Percentiles rank a stretch among this genome's conserved stretches.
These are phyloP conservation scores for Colletotrichum noveboracense DNA, from an alignment of 2,329 filamentous ascomycete genomes.

Conservation along the genomic window DNA sequence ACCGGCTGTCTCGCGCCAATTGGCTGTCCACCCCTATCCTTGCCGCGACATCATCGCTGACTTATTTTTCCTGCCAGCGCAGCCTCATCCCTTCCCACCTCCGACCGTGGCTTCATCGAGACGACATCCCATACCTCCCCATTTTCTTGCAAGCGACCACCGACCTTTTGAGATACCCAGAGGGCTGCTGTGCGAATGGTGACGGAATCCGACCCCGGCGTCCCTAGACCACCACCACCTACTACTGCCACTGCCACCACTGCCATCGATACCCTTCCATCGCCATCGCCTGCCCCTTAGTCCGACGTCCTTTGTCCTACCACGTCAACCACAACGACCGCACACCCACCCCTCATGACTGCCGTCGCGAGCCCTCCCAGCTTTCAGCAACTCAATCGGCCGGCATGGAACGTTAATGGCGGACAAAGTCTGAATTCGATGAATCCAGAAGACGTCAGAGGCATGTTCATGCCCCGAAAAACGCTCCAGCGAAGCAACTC, in stretches of 20 bases:
- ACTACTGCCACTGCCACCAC: background rate
- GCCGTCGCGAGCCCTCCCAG: constrained; percentile 70
- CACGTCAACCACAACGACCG: constrained; percentile 22
- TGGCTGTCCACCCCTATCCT: constrained; percentile 23
- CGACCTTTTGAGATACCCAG: background rate
- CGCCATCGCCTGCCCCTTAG: constrained; percentile 21
- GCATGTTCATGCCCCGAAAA: constrained; percentile 91
- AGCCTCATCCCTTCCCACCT: constrained; percentile 8
- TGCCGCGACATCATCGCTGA: constrained; percentile 22
- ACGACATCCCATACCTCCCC: background rate
- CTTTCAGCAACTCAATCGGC: constrained; percentile 67
- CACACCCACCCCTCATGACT: constrained; percentile 62
- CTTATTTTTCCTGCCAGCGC: constrained; percentile 21
- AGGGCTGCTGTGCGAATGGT: constrained; percentile 16
- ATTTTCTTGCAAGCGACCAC: background rate
- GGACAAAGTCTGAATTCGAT: constrained; percentile 64
- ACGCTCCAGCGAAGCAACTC: constrained; percentile 87
- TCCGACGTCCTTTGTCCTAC: constrained; percentile 2
- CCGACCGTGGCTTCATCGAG: background rate
- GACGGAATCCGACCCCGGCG: background rate
- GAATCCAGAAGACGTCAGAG: constrained; percentile 83
- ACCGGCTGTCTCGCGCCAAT: constrained; percentile 11
- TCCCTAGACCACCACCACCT: background rate
- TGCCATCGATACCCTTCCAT: constrained; percentile 26
- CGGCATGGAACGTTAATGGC: constrained; percentile 70